phyloP scores from a whole-genome alignment of 148 eudicot species.

The Chenopodium berlandieri region DNA sequence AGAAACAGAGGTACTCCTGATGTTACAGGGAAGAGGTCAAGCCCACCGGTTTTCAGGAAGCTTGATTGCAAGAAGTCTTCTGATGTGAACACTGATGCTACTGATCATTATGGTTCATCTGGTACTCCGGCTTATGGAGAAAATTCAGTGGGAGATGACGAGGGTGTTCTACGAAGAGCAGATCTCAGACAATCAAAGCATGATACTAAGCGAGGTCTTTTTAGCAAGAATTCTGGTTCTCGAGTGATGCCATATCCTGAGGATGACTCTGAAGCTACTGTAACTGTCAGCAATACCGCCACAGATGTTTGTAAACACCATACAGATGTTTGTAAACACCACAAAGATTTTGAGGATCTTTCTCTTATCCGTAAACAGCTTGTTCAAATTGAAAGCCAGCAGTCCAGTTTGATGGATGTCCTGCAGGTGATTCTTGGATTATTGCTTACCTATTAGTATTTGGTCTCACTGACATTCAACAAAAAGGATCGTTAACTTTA shows the following conservation, averaged over 20 bases:
- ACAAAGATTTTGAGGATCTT: constrained; percentile 71
- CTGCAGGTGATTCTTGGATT: constrained; percentile 65
- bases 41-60: constrained; percentile 56
- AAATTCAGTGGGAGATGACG: constrained; percentile 21
- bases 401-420: constrained; percentile 71
- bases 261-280: constrained; percentile 39
- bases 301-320: constrained; percentile 45
- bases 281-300: constrained; percentile 38
- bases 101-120: constrained; percentile 34
- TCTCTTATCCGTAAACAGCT: constrained; percentile 80
- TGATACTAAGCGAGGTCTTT: constrained; percentile 44
- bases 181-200: constrained; percentile 33
- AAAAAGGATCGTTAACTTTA: neutral
- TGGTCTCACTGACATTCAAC: neutral
- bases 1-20: constrained; percentile 47
- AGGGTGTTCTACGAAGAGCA: constrained; percentile 24
- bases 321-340: constrained; percentile 51
- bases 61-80: constrained; percentile 55
- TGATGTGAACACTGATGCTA: constrained; percentile 34
- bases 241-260: constrained; percentile 47
- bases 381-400: constrained; percentile 79
- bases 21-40: constrained; percentile 39
- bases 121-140: constrained; percentile 32
- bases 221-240: constrained; percentile 39
- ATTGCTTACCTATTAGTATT: neutral